Evolutionary conservation across 1,284 basidiomycete genomes (phyloP).

Genomic region (Ustilago cynodontis): DNA sequence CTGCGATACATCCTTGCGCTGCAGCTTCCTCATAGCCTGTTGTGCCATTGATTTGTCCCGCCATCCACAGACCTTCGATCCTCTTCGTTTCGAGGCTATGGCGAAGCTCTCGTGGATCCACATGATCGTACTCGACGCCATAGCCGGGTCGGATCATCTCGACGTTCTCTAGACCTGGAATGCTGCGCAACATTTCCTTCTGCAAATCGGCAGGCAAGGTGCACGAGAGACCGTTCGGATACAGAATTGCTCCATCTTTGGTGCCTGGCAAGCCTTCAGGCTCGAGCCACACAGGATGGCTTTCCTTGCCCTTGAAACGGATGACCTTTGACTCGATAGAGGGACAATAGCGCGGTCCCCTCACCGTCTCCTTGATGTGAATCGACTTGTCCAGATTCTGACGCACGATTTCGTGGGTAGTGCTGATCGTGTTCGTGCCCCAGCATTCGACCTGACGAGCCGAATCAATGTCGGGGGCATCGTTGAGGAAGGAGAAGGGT

Average conservation of each 20-base stretch:
- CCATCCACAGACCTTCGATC: constrained; percentile 72
- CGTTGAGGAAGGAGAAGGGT: constrained; percentile 57
- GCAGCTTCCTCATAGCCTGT: constrained; percentile 94
- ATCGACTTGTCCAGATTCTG: constrained; percentile 78
- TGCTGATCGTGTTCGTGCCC: constrained; percentile 79
- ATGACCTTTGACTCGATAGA: constrained; percentile 88
- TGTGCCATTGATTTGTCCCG: constrained; percentile 73
- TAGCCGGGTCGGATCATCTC: constrained; percentile 86
- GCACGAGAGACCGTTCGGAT: constrained; percentile 89
- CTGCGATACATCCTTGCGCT: constrained; percentile 85
- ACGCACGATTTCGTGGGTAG: constrained; percentile 79
- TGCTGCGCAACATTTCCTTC: constrained; percentile 81
- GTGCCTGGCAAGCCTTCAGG: constrained; percentile 89
- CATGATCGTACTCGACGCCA: constrained; percentile 90
- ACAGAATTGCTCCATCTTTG: constrained; percentile 78
- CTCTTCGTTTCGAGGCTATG: constrained; percentile 85
- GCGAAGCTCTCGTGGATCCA: constrained; percentile 84
- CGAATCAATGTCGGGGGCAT: constrained; percentile 63
- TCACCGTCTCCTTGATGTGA: constrained; percentile 87
- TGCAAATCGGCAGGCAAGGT: constrained; percentile 87
- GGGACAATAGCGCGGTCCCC: constrained; percentile 91
- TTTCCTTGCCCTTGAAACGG: constrained; percentile 79
- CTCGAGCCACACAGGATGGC: constrained; percentile 86
- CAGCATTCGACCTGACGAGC: constrained; percentile 81
- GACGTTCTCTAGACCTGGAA: constrained; percentile 85